Conservation (phyloP, 2,329 filamentous ascomycete genomes). For the Sclerotinia borealis region DNA sequence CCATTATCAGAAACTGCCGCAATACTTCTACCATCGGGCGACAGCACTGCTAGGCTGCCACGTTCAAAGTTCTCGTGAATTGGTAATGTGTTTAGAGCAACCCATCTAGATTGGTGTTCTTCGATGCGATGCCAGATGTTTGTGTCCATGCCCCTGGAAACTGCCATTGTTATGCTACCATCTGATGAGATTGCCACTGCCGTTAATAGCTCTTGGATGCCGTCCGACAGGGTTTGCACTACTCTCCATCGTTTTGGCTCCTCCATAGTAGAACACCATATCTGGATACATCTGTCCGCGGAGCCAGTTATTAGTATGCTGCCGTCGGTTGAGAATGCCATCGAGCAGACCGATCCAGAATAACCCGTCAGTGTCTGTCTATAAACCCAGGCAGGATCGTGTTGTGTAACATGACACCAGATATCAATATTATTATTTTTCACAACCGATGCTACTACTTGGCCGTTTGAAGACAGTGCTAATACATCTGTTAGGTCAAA, state of each 20-base stretch:
- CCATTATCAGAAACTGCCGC: background rate
- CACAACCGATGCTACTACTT: background rate
- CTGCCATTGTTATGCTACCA: background rate
- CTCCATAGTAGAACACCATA: background rate
- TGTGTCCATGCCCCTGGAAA: background rate
- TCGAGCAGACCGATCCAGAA: background rate
- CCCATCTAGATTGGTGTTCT: background rate
- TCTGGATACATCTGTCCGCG: background rate
- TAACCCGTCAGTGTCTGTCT: background rate
- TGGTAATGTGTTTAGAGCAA: background rate
- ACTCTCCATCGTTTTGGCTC: background rate
- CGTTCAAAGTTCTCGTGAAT: too few relatives aligned
- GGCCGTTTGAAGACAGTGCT: background rate
- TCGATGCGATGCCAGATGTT: background rate
- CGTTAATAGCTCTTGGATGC: background rate
- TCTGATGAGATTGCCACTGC: background rate
- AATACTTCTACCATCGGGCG: background rate
- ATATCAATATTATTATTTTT: background rate
- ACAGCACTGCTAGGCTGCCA: background rate
- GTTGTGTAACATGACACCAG: background rate
- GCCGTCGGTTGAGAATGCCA: background rate
- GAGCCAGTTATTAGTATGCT: background rate
- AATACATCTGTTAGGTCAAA: background rate
- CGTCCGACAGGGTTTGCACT: background rate
- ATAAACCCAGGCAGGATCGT: background rate